Evolutionary conservation across 192 early-diverging fungal species (phyloP), one percentile per base, ranked within the genome.

Genomic region (Coemansia sp.): DNA sequence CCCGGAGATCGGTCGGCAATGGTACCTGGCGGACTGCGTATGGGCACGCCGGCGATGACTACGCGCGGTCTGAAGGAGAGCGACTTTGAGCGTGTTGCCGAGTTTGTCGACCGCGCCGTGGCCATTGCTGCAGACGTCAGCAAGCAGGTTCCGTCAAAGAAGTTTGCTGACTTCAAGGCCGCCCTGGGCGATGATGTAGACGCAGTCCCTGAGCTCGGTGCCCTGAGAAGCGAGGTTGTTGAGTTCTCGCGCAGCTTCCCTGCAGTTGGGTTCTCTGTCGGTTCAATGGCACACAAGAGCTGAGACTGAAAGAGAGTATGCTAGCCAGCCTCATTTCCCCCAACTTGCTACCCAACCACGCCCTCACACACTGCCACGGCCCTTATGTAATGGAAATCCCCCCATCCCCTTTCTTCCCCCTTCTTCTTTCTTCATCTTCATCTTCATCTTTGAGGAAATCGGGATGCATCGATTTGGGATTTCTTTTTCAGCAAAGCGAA

Each of bases 21-120:
- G 80, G 86, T 96, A 41, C 97, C 96, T 18, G 90, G 92, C 63
- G 97, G 97, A 52, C 87, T 99, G 61, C 90, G 97, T 63, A 87
- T 99, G 67, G 97, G 95, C 71, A 90, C 93, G 8, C 97, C 97
- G 18, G 97, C 97, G 26, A 99, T 99, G 97, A 99, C 97, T 19
- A 90, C 90, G 19, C 93, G 97, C 75, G 95, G 95, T 0, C 82
- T 99, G 11, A 72, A 76, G 21, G 95, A 94, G 78, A 59, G 73
- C 5, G 97, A 99, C 72, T 99, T 99, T 88, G 90, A 58, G n/a
- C 79, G 90, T 66, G 86, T 98, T 54, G 92, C 89, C 9, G 82
- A 78, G 49, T 98, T 94, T 72, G 92, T 99, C 70, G 90, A 97
- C 66, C 85, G 92, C 36, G 96, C 93, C 47, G 92, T 98, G 12